These are phyloP conservation scores for Cucurbita pepo DNA, from an alignment of 306 rosid genomes.

Conservation along the genomic window DNA sequence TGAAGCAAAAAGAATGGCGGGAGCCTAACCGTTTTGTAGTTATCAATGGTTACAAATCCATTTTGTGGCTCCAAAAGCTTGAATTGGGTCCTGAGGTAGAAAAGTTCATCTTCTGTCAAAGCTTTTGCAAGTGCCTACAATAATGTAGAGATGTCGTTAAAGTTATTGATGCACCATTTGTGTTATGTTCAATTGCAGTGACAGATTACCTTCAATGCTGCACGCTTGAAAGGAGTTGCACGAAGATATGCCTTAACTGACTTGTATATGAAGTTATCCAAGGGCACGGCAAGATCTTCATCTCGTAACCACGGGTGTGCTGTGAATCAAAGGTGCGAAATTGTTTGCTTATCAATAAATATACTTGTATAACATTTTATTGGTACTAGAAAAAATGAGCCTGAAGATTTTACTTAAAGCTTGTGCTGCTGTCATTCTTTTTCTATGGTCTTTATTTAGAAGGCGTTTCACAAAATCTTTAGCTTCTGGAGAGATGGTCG, in stretches of 20 bases:
- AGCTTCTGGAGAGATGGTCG: conserved; percentile 73
- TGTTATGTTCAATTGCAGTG: neutral
- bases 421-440: conserved; percentile 94
- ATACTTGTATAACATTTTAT: neutral
- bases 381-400: neutral
- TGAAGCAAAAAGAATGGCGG: neutral
- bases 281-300: conserved; percentile 43
- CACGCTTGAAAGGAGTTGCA: conserved; percentile 69
- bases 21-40: conserved; percentile 68
- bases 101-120: conserved; percentile 61
- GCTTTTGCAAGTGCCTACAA: conserved; percentile 85
- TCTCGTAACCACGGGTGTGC: conserved; percentile 94
- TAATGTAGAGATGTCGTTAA: conserved; percentile 1
- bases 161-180: neutral
- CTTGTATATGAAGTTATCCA: conserved; percentile 73
- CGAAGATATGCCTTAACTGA: conserved; percentile 60
- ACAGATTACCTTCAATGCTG: conserved; percentile 59
- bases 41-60: conserved; percentile 49
- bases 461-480: conserved; percentile 90
- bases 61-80: conserved; percentile 66
- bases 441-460: conserved; percentile 88
- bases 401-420: conserved; percentile 47
- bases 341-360: neutral
- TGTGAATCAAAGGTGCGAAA: conserved; percentile 29
- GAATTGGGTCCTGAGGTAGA: conserved; percentile 71